Evolutionary conservation across 75 land plant species (phyloP).

Genomic region (Ceratopteris richardii): DNA sequence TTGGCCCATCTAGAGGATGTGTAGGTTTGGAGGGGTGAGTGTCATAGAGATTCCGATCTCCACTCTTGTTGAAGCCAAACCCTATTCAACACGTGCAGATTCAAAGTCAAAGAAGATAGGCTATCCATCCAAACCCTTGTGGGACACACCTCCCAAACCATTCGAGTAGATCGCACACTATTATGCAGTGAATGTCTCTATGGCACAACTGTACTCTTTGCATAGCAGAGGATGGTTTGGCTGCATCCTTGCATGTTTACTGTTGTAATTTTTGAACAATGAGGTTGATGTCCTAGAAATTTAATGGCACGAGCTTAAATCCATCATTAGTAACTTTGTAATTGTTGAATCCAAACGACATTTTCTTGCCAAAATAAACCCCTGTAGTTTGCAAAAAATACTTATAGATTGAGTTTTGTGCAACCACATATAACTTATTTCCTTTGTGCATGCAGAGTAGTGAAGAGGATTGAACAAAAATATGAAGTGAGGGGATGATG

Average conservation of each 20-base stretch:
- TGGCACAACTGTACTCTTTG: conserved; percentile 37
- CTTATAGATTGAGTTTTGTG: no score
- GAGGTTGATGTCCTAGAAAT: conserved; percentile 55
- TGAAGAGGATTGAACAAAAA: no score
- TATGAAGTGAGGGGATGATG: no score
- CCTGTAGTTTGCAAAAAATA: no score
- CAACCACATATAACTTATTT: conserved; percentile 31
- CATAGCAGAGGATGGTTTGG: conserved; percentile 52
- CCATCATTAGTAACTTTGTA: conserved; percentile 41
- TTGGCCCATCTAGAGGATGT: no score
- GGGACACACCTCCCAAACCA: conserved; percentile 63
- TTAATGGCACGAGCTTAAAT: conserved; percentile 49
- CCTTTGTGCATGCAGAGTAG: conserved; percentile 17
- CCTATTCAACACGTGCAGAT: no score
- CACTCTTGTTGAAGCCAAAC: no score
- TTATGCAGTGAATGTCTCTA: conserved; percentile 34
- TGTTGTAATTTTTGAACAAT: conserved; percentile 61
- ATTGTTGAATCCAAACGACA: conserved; percentile 59
- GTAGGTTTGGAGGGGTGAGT: no score
- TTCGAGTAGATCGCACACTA: conserved; percentile 38
- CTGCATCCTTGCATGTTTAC: conserved; percentile 59
- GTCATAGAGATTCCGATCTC: no score
- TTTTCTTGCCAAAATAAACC: no score
- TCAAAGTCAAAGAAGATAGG: conserved; percentile 27
- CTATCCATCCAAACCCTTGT: conserved; percentile 67